These are phyloP conservation scores for Athelia psychrophila DNA, from an alignment of 1,284 basidiomycete species.

Conservation along the genomic window DNA sequence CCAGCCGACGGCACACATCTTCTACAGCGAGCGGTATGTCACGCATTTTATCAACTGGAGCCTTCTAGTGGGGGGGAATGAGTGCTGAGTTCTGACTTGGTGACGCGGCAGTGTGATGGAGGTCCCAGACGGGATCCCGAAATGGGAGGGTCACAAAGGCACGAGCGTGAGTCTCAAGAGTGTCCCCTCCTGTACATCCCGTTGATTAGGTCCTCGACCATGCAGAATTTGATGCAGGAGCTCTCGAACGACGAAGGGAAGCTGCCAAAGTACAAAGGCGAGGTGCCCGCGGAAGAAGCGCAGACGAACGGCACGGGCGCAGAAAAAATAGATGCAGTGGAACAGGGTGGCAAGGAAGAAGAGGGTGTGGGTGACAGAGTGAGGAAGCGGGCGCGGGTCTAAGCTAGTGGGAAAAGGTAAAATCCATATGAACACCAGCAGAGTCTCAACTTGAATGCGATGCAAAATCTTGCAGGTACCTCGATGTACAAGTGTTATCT, in stretches of 20 bases:
- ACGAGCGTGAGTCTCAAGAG: slow-evolving; percentile 19
- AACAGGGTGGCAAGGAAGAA: too few species aligned
- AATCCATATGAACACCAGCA: too few species aligned
- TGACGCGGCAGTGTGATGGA: slow-evolving; percentile 24
- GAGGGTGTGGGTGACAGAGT: too few species aligned
- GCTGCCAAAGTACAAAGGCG: slow-evolving; percentile 23
- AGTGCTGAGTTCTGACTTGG: background rate
- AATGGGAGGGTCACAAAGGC: slow-evolving; percentile 30
- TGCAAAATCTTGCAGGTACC: too few species aligned
- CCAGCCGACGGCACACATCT: slow-evolving; percentile 29
- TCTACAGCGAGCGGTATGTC: slow-evolving; percentile 24
- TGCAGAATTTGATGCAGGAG: slow-evolving; percentile 13
- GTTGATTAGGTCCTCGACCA: slow-evolving; percentile 7
- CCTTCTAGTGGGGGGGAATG: too few species aligned
- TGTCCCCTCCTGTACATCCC: too few species aligned
- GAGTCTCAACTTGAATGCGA: too few species aligned
- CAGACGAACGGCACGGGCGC: too few species aligned
- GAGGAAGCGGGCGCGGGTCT: too few species aligned
- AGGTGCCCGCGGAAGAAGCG: background rate
- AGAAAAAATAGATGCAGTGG: too few species aligned
- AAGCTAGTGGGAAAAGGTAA: too few species aligned
- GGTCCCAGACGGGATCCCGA: slow-evolving; percentile 27
- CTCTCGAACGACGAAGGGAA: slow-evolving; percentile 19
- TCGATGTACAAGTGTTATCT: too few species aligned
- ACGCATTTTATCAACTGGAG: background rate